Percentiles rank a stretch among this genome's conserved stretches.
phyloP scores from a whole-genome alignment of 2,329 filamentous ascomycete genomes.

The Botrytis porri region DNA sequence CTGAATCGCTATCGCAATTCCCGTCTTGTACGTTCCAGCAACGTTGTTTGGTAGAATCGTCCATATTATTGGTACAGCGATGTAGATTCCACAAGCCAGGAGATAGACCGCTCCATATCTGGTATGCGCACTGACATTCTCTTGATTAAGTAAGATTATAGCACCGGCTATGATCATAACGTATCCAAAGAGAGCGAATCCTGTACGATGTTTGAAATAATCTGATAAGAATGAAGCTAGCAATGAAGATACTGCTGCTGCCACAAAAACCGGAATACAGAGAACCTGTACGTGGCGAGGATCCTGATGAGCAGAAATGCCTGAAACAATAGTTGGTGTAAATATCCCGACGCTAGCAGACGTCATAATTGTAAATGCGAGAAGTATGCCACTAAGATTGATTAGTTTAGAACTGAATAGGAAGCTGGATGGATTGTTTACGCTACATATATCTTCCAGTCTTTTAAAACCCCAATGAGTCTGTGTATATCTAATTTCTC shows the following conservation, averaged over 20 bases:
- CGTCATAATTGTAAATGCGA: not conserved
- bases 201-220: not conserved
- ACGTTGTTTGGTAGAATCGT: not conserved
- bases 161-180: not conserved
- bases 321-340: not conserved
- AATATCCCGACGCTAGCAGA: not conserved
- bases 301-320: not conserved
- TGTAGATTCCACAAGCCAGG: not conserved
- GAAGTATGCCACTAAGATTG: not conserved
- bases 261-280: not conserved
- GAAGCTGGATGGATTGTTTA: not conserved
- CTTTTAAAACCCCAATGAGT: not conserved
- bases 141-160: not conserved
- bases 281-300: not conserved
- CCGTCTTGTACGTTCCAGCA: not conserved
- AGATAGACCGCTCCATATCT: constrained; percentile 1
- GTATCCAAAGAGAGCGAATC: not conserved
- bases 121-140: not conserved
- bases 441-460: not conserved
- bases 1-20: not conserved
- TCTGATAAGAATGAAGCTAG: not conserved
- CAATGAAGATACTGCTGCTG: not conserved
- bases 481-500: not conserved
- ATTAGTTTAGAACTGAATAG: not conserved
- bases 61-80: not conserved